A percentile compares a stretch with the other conserved stretches of the same genome.
Evolutionary conservation across 1,284 basidiomycete genomes (phyloP).

Genomic region (Coriolopsis trogii): DNA sequence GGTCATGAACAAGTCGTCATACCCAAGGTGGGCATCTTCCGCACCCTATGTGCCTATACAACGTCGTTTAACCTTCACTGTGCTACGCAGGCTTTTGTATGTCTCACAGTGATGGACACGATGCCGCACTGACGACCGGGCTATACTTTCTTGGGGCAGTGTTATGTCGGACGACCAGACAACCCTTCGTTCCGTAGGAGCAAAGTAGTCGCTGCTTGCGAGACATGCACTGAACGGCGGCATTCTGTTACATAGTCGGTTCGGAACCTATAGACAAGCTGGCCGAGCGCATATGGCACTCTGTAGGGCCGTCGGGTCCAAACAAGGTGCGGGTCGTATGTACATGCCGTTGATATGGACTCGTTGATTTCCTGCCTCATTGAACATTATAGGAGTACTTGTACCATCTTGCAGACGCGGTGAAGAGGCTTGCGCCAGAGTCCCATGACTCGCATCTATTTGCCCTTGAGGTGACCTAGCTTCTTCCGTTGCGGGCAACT

Average conservation of each 20-base stretch:
- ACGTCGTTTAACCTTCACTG: no score
- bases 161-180: conserved; percentile 78
- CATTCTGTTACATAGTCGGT: conserved; percentile 55
- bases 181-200: conserved; percentile 77
- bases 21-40: conserved; percentile 44
- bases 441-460: conserved; percentile 79
- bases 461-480: conserved; percentile 66
- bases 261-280: conserved; percentile 73
- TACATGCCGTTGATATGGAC: no score
- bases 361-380: background rate
- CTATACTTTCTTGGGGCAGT: no score
- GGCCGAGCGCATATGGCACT: conserved; percentile 70
- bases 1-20: conserved; percentile 61
- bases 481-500: background rate
- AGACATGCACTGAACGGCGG: background rate
- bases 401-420: conserved; percentile 69
- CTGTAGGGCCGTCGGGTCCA: conserved; percentile 79
- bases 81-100: conserved; percentile 28
- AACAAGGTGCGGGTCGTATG: no score
- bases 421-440: conserved; percentile 71
- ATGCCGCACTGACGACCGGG: no score
- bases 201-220: no score
- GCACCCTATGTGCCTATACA: background rate
- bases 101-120: conserved; percentile 10
- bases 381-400: conserved; percentile 67